Evolutionary conservation across 805 yeast species (phyloP).

Genomic region (Candida ovalis): DNA sequence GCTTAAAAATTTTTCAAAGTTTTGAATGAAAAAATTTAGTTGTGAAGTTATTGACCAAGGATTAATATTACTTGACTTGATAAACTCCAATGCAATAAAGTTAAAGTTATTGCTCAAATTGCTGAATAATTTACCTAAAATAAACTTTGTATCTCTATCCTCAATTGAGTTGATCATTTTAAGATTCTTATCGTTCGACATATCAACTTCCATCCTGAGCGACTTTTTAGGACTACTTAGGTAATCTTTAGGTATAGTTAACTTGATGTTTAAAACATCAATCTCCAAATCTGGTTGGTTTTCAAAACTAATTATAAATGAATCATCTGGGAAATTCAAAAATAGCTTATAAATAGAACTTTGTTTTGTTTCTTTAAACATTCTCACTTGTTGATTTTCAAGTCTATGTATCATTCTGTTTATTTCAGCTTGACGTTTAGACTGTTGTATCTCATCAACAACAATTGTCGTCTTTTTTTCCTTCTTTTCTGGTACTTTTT

Average conservation of each 20-base stretch:
- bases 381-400: slow-evolving; percentile 12
- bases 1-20: slow-evolving; percentile 32
- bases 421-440: slow-evolving; percentile 23
- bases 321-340: slow-evolving; percentile 24
- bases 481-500: slow-evolving; percentile 1
- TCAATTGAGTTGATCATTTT: slow-evolving; percentile 25
- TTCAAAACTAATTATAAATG: slow-evolving; percentile 30
- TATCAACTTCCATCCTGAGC: slow-evolving; percentile 30
- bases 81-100: slow-evolving; percentile 18
- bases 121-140: slow-evolving; percentile 30
- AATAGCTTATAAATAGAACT: slow-evolving; percentile 28
- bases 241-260: slow-evolving; percentile 32
- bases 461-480: slow-evolving; percentile 6
- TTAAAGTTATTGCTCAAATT: slow-evolving; percentile 30
- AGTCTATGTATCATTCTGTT: slow-evolving; percentile 27
- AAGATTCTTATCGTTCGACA: slow-evolving; percentile 27
- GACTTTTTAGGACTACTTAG: slow-evolving; percentile 24
- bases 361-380: slow-evolving; percentile 28
- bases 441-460: not conserved
- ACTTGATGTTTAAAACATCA: slow-evolving; percentile 24
- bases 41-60: slow-evolving; percentile 30
- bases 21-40: slow-evolving; percentile 29
- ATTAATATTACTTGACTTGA: slow-evolving; percentile 6
- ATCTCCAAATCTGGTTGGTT: slow-evolving; percentile 25
- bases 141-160: slow-evolving; percentile 27